A percentile compares a stretch with the other conserved stretches of the same genome.
Evolutionary conservation across 164 flowering plant genomes (phyloP).

Genomic region (Aristolochia fimbriata): DNA sequence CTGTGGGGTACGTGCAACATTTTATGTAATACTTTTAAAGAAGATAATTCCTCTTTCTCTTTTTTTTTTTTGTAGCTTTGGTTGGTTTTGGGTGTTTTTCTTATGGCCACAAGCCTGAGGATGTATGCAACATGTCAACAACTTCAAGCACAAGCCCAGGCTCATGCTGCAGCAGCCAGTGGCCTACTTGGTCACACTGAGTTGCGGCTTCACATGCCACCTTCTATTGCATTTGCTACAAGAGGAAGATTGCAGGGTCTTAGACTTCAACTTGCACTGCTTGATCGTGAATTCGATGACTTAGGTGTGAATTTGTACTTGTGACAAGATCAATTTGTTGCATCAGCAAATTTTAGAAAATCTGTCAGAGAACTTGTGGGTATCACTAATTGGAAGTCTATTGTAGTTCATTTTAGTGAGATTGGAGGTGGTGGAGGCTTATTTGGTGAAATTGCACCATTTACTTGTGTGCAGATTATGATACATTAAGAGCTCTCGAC

Average conservation of each 20-base stretch:
- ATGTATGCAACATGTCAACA: slow-evolving; percentile 98
- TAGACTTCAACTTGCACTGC: slow-evolving; percentile 97
- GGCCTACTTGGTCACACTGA: slow-evolving; percentile 87
- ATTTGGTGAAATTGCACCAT: background rate
- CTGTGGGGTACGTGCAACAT: background rate
- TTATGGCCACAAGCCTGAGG: slow-evolving; percentile 84
- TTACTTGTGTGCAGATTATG: slow-evolving; percentile 59
- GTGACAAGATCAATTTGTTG: background rate
- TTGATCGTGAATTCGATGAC: slow-evolving; percentile 97
- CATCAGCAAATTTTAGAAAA: too few relatives aligned
- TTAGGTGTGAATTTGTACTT: slow-evolving; percentile 38
- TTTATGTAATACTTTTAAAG: background rate
- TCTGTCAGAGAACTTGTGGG: too few relatives aligned
- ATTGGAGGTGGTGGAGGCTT: background rate
- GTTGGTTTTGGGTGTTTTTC: slow-evolving; percentile 79
- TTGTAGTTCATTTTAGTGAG: too few relatives aligned
- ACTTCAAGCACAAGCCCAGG: slow-evolving; percentile 94
- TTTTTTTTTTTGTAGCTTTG: slow-evolving; percentile 53
- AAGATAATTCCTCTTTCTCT: background rate
- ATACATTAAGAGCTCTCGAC: slow-evolving; percentile 67
- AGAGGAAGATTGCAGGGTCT: slow-evolving; percentile 89
- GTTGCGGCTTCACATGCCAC: slow-evolving; percentile 79
- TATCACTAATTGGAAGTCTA: too few relatives aligned
- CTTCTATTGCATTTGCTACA: slow-evolving; percentile 82
- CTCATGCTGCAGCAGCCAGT: slow-evolving; percentile 77